Conservation (phyloP, 768 basidiomycete genomes). For the Hygrocybe coccinea region DNA sequence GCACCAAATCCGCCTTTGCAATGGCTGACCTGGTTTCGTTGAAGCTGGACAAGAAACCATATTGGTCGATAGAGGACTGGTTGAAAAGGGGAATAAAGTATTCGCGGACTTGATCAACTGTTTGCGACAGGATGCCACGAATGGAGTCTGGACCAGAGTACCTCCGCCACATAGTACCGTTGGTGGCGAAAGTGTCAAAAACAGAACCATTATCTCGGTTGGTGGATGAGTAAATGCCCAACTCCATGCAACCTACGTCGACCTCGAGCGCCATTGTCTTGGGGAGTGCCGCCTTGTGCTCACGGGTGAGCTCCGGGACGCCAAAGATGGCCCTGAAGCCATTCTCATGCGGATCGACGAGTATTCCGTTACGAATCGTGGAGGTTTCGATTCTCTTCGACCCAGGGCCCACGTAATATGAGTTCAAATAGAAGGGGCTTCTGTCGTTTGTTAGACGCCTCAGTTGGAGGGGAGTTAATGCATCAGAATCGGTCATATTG, state of each 20-base stretch:
- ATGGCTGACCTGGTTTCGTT: background rate
- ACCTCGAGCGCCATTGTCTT: background rate
- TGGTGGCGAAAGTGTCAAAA: background rate
- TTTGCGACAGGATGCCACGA: background rate
- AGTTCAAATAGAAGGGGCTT: background rate
- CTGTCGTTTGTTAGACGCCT: background rate
- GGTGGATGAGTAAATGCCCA: background rate
- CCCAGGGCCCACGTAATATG: background rate
- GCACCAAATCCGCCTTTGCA: background rate
- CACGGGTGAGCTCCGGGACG: background rate
- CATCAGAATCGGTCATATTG: background rate
- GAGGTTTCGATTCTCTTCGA: background rate
- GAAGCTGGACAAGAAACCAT: background rate
- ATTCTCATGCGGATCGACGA: background rate
- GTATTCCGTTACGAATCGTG: background rate
- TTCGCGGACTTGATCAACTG: background rate
- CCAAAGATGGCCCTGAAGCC: background rate
- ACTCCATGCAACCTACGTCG: background rate
- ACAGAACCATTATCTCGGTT: background rate
- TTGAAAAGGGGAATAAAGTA: background rate
- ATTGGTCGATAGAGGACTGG: background rate
- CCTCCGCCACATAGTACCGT: background rate
- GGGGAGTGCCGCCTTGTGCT: background rate
- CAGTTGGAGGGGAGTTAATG: background rate
- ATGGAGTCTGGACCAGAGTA: background rate